Percentiles rank a stretch among this genome's conserved stretches.
Evolutionary conservation across 202 grass and related monocot genomes (phyloP).

Genomic region (Hordeum pubiflorum): DNA sequence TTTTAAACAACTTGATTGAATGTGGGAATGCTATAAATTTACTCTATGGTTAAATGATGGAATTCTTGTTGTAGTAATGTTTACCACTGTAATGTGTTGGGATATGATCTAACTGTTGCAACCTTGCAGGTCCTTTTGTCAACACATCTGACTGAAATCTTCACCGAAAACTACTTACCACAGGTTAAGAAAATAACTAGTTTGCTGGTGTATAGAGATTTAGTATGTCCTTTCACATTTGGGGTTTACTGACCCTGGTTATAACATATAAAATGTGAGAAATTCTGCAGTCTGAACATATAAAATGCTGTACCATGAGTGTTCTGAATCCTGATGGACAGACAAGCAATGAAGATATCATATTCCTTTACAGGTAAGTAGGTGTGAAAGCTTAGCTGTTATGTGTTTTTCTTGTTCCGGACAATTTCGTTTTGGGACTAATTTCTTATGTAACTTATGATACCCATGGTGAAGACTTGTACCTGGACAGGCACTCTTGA

Average conservation of each 20-base stretch:
- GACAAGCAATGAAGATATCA: slow-evolving; percentile 55
- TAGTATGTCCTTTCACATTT: slow-evolving; percentile 15
- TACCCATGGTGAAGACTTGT: slow-evolving; percentile 63
- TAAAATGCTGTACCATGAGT: slow-evolving; percentile 87
- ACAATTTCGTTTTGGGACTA: slow-evolving; percentile 1
- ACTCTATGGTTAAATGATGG: background rate
- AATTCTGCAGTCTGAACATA: slow-evolving; percentile 70
- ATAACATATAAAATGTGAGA: background rate
- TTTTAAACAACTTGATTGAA: background rate
- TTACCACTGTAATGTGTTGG: background rate
- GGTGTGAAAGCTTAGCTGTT: slow-evolving; percentile 8
- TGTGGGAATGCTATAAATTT: background rate
- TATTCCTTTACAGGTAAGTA: slow-evolving; percentile 79
- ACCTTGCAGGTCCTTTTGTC: slow-evolving; percentile 74
- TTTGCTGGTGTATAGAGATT: slow-evolving; percentile 1
- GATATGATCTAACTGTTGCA: slow-evolving; percentile 30
- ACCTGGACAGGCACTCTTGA: slow-evolving; percentile 76
- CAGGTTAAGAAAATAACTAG: slow-evolving; percentile 47
- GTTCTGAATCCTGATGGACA: slow-evolving; percentile 77
- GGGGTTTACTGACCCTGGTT: background rate
- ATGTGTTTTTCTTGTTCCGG: background rate
- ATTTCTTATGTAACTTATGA: slow-evolving; percentile 27
- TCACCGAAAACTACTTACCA: slow-evolving; percentile 63
- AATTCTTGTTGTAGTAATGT: background rate
- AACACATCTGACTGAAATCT: slow-evolving; percentile 83